phyloP scores from a whole-genome alignment of 768 basidiomycete species.

The Dacryopinax primogenitus region DNA sequence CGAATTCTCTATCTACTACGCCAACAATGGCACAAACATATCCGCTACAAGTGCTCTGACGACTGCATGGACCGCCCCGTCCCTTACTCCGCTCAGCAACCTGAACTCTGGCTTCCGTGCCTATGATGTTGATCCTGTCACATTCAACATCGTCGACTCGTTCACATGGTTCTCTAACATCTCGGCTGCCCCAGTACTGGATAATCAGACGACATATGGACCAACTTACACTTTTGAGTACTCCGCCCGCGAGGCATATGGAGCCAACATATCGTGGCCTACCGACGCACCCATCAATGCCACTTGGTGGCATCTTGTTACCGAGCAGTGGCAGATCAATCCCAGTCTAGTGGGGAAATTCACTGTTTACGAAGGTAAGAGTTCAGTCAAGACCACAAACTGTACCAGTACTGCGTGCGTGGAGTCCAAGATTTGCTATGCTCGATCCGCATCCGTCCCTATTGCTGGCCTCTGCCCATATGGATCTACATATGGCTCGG shows the following conservation, averaged over 20 bases:
- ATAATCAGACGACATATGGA: conserved; percentile 31
- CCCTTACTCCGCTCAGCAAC: not conserved
- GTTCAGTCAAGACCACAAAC: not conserved
- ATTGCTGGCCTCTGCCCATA: not conserved
- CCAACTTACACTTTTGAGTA: conserved; percentile 45
- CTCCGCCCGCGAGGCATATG: conserved; percentile 45
- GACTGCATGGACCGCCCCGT: conserved; percentile 35
- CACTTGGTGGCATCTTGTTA: conserved; percentile 50
- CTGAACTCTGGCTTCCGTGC: conserved; percentile 43
- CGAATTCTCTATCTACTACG: conserved; percentile 14
- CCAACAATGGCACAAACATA: conserved; percentile 36
- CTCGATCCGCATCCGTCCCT: conserved; percentile 1
- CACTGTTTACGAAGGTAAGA: conserved; percentile 12
- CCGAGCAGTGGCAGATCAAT: conserved; percentile 40
- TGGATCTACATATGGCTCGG: not conserved
- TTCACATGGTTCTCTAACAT: conserved; percentile 27
- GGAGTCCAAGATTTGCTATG: conserved; percentile 7
- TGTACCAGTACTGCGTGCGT: not conserved
- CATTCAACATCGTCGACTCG: conserved; percentile 49
- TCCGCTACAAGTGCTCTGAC: conserved; percentile 46
- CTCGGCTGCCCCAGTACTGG: conserved; percentile 35
- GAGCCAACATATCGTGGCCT: conserved; percentile 31
- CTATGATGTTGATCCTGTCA: conserved; percentile 54
- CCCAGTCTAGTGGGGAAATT: conserved; percentile 11
- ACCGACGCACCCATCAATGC: conserved; percentile 34